Base-by-base conservation (phyloP, 192 early-diverging fungal genomes). In the Entophlyctis helioformis region DNA sequence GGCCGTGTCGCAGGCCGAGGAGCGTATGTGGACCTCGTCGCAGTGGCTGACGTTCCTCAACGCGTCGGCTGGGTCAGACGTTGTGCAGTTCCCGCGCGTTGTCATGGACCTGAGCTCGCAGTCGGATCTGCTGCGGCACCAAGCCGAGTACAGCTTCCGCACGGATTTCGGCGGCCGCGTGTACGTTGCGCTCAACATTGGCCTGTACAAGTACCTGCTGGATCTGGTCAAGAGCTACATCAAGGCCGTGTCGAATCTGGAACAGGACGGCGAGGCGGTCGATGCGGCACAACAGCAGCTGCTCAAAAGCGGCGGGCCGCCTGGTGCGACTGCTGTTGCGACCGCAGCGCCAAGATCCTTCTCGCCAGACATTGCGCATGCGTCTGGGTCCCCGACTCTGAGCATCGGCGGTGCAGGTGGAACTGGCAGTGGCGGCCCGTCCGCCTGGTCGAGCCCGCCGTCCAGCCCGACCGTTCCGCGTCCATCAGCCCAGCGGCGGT, bases 171-270 rank as follows among this genome's bases (percentile, higher is more conserved):
- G 48, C 11, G 63, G 67, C 12, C 58, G 56, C 18, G 66, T 72
- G 36, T 67, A 72, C 29, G 54, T 72, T 34, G 70, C 70, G 4
- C 46, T 72, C 15, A 72, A 72, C 40, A 53, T 72, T 48, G 70
- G 66, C 1, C 45, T 72, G 36, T 69, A 72, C 39, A 56, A 59
- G 22, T 72, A 63, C 36, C 24, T 72, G 22, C 50, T 56, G 35
- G 66, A 72, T n/a, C 39, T 72, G 23, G 44, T 51, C 21, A 37
- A 57, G 26, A 29, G 51, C 23, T 72, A 72, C 44, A 22, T 52
- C 16, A 59, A 58, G 23, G 53, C 66, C 9, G 35, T 62, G n/a
- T 40, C 54, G 23, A 38, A 52, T n/a, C n/a, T n/a, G 15, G 23
- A 15, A 10, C 43, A 36, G 29, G 31, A 56, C 2, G 20, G 15